A percentile compares a stretch with the other conserved stretches of the same genome.
Evolutionary conservation across 2,329 filamentous ascomycete genomes (phyloP).

Genomic region (Trichoderma simmonsii): DNA sequence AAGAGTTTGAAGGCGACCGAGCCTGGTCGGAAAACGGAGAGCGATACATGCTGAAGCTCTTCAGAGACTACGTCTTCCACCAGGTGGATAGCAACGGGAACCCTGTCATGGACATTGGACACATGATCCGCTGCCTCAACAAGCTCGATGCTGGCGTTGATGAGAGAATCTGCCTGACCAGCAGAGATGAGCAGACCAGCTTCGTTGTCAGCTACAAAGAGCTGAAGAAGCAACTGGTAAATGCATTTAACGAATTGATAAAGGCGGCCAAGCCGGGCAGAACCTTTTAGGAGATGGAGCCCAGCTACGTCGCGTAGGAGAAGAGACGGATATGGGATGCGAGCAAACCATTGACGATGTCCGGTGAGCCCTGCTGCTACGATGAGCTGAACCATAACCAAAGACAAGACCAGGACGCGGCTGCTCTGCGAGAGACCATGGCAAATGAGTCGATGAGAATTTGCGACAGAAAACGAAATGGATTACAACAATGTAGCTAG

Average conservation of each 20-base stretch:
- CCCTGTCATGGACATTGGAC: constrained; percentile 79
- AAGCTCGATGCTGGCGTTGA: constrained; percentile 88
- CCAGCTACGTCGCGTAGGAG: not conserved
- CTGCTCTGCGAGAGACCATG: not conserved
- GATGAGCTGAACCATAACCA: not conserved
- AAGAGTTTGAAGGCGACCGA: constrained; percentile 73
- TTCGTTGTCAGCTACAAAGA: constrained; percentile 90
- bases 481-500: not conserved
- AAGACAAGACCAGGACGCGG: not conserved
- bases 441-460: not conserved
- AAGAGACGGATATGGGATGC: not conserved
- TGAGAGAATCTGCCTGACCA: constrained; percentile 81
- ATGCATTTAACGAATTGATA: constrained; percentile 57
- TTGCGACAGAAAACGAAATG: not conserved
- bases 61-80: constrained; percentile 96
- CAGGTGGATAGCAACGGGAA: constrained; percentile 84
- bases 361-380: not conserved
- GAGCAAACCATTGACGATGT: not conserved
- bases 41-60: constrained; percentile 88
- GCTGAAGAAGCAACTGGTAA: constrained; percentile 63
- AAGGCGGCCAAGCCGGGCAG: constrained; percentile 43
- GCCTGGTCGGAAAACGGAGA: constrained; percentile 92
- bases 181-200: constrained; percentile 83
- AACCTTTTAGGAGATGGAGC: constrained; percentile 32
- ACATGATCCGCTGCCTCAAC: constrained; percentile 83